phyloP scores from a whole-genome alignment of 2,329 filamentous ascomycete genomes.

The Fragosphaeria purpurea region DNA sequence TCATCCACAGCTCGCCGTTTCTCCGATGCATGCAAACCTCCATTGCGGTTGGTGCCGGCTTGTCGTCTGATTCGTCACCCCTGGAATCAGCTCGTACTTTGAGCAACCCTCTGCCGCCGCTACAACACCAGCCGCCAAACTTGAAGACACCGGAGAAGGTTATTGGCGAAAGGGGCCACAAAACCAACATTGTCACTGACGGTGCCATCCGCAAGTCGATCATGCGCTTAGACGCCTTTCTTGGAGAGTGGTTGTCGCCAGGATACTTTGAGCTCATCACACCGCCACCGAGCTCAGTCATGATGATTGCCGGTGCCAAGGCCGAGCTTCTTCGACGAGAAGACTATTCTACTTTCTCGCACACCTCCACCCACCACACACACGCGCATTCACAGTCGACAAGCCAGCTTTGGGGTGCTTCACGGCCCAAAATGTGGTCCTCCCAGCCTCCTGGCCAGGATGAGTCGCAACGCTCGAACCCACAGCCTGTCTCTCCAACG shows the following conservation, averaged over 20 bases:
- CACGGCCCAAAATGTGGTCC: slow-evolving; percentile 8
- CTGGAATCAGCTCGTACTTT: slow-evolving; percentile 10
- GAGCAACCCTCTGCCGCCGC: not conserved
- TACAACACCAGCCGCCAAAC: not conserved
- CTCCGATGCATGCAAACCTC: slow-evolving; percentile 88
- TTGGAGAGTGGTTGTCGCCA: slow-evolving; percentile 91
- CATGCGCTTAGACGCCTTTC: slow-evolving; percentile 78
- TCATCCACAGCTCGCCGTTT: slow-evolving; percentile 91
- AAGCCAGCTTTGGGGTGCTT: slow-evolving; percentile 30
- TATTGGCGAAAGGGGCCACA: not conserved
- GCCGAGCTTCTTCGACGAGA: slow-evolving; percentile 71
- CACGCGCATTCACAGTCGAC: slow-evolving; percentile 14
- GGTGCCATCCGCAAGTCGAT: slow-evolving; percentile 41
- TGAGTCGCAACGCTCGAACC: not conserved
- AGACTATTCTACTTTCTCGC: slow-evolving; percentile 47
- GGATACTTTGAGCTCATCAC: slow-evolving; percentile 91
- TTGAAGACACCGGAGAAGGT: not conserved
- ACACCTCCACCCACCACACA: slow-evolving; percentile 22
- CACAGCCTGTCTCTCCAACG: slow-evolving; percentile 1
- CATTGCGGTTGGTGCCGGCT: slow-evolving; percentile 75
- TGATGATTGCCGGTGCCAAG: slow-evolving; percentile 86
- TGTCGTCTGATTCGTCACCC: slow-evolving; percentile 50
- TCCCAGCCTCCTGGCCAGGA: not conserved
- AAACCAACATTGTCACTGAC: not conserved
- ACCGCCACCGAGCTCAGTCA: slow-evolving; percentile 71